Evolutionary conservation across 441 rosid genomes (phyloP), one percentile per base, ranked within the genome.

Genomic region (Pelargonium hybrid): DNA sequence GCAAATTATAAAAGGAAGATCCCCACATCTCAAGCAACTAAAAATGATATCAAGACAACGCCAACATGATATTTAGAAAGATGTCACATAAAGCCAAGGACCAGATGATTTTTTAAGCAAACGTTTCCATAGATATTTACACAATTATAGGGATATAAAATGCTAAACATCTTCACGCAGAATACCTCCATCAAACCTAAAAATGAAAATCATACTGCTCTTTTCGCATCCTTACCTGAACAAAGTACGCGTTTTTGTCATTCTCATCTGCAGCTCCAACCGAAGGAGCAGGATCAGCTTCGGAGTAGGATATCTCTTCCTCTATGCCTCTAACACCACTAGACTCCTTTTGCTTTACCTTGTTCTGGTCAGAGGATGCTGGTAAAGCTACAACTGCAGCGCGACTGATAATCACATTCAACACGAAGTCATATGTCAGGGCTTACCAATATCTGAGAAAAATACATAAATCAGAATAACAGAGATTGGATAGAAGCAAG

Each of bases 211-310:
- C 26, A 39, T 70, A 63, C n/a, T 29, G 41, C 4, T 63, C 29
- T 70, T 68, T 66, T 26, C 75, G 50, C 21, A 13, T 68, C 74
- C 81, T 77, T 78, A 92, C 99, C 87, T 41, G 82, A 74, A 78
- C 82, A 47, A 80, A 65, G 69, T 83, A 78, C 37, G 74, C 67
- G 71, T 82, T 83, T 70, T 83, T 86, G 31, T 85, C 92, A 73
- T 85, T 87, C 73, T 87, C 87, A 67, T 86, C 83, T 52, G 83
- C 86, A 75, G 78, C 78, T 26, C 80, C 85, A 4, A 76, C 79
- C 59, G 80, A 81, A 43, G 70, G 71, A 71, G 80, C 79, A 20
- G 81, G 76, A 15, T 74, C 80, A 79, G 79, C 83, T 81, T 78
- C 79, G 50, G 82, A 65, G 65, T 72, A 52, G 74, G 68, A 26